Evolutionary conservation across 1,139 yeast species (phyloP), one percentile per base, ranked within the genome.

Genomic region (Nadsonia starkeyi-henricii): DNA sequence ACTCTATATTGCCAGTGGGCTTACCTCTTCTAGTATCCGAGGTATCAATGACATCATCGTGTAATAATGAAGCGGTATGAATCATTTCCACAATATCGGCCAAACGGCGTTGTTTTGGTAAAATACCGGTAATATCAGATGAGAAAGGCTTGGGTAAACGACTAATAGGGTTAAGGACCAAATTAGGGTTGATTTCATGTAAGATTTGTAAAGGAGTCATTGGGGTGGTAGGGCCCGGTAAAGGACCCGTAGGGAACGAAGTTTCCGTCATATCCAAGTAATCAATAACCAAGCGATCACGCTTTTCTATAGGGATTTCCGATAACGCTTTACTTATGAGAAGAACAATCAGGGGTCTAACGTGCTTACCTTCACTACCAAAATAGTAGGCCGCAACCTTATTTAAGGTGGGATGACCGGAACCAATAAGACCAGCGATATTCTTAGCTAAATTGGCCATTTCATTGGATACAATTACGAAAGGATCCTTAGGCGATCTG

Each of bases 51-150:
- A 91, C 98, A 64, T 91, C 99, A 67, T 91, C 99, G 64, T 91
- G 99, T 48, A 91, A 73, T 54, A 91, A 69, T n/a, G 95, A 83
- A 1, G 98, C 97, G 1, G 98, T 91, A 64, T 91, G 98, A 55
- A 91, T 91, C 95, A 91, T 86, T 66, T 91, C 99, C 13, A 91
- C 96, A 58, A 91, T 89, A 67, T 91, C 98, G 0, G 98, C 98
- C 52, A 91, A 72, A 51, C 98, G 75, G 55, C 97, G 74, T 66
- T 91, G 99, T 57, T 91, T 88, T 45, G 98, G 97, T 52, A 89
- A 70, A 48, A 91, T 86, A 74, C 78, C 60, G 70, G 68, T 61
- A 45, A 63, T 55, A 48, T 60, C 68, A 50, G 59, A 57, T 0
- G 89, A 85, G 52, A 84, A 70, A 44, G 77, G 72, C 56, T 79